Evolutionary conservation across 345 rosid genomes (phyloP).

Genomic region (Eucalyptus virginea): DNA sequence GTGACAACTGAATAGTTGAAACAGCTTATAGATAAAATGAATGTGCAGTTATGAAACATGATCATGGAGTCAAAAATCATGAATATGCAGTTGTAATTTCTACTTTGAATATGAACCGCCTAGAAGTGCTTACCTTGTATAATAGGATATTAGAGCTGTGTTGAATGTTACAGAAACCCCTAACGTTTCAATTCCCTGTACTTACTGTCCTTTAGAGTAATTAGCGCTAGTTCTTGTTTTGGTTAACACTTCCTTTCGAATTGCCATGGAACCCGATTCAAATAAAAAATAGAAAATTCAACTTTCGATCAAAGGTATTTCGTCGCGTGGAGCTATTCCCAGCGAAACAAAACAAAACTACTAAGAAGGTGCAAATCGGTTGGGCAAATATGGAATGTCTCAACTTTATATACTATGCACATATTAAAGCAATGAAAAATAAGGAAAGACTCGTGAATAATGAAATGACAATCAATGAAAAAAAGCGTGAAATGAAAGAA

Average conservation of each 20-base stretch:
- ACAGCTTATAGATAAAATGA: not conserved
- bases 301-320: not conserved
- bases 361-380: not conserved
- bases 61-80: not conserved
- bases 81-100: not conserved
- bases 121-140: rapidly evolving
- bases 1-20: not conserved
- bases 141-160: not conserved
- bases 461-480: not conserved
- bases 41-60: not conserved
- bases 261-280: not conserved
- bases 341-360: not conserved
- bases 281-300: not conserved
- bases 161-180: not conserved
- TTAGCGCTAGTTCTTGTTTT: not conserved
- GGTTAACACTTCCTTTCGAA: not conserved
- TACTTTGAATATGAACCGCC: not conserved
- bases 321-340: not conserved
- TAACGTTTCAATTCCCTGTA: not conserved
- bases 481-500: not conserved
- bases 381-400: not conserved
- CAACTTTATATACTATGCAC: not conserved
- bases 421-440: no score
- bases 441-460: not conserved
- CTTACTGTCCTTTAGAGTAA: not conserved